Conservation (phyloP, 1,139 yeast species). For the Pichia sp. region DNA sequence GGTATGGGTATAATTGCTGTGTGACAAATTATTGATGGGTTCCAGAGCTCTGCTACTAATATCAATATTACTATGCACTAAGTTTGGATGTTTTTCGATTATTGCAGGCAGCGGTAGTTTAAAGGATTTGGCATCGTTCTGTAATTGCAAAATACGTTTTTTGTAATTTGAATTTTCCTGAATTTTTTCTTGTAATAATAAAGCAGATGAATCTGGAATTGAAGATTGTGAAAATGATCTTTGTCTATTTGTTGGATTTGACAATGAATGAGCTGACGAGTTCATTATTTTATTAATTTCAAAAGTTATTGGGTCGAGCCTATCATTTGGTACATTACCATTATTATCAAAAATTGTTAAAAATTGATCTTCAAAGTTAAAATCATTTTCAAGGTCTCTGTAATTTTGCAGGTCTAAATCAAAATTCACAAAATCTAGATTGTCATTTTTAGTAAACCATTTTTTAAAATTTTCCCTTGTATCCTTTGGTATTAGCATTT, state of each 20-base stretch:
- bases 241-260: background rate
- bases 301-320: constrained; percentile 24
- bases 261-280: background rate
- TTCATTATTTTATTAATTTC: constrained; percentile 14
- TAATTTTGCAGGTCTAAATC: constrained; percentile 54
- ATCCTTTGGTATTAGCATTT: constrained; percentile 21
- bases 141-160: constrained; percentile 7
- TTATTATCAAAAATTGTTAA: constrained; percentile 27
- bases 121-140: constrained; percentile 7
- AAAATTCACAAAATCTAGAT: constrained; percentile 42
- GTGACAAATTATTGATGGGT: background rate
- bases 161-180: constrained; percentile 7
- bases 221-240: background rate
- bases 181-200: constrained; percentile 3
- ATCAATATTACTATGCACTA: background rate
- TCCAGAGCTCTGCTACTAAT: background rate
- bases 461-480: constrained; percentile 19
- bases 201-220: background rate
- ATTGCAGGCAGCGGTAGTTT: constrained; percentile 19
- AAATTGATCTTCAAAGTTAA: constrained; percentile 39
- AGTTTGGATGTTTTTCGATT: constrained; percentile 11
- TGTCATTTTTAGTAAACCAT: constrained; percentile 31
- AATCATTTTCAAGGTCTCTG: constrained; percentile 52
- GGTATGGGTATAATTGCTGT: background rate
- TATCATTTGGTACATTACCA: constrained; percentile 19